Evolutionary conservation across 208 protist species (phyloP).

Genomic region (Naegleria fowleri): DNA sequence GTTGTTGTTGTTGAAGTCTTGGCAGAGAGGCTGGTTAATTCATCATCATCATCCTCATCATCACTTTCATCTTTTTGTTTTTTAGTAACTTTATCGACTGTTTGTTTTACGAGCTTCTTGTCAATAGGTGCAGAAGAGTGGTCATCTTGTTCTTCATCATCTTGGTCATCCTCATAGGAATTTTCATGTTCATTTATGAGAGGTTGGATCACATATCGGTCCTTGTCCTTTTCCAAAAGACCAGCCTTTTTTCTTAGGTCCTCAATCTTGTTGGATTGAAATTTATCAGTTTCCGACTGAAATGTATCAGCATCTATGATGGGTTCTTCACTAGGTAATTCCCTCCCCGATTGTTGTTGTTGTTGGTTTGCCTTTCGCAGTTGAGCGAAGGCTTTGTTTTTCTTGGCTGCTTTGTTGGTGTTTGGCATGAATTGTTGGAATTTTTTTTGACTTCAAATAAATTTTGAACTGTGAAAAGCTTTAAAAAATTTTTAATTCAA

Average conservation of each 20-base stretch:
- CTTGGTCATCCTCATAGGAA: background rate
- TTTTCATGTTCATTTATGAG: background rate
- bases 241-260: background rate
- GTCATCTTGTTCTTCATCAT: background rate
- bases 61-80: background rate
- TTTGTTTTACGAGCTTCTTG: background rate
- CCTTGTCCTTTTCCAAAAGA: background rate
- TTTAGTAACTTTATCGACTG: background rate
- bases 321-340: background rate
- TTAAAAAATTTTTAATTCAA: too few relatives aligned
- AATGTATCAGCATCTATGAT: background rate
- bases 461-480: background rate
- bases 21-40: background rate
- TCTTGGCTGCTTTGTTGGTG: background rate
- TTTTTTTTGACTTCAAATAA: background rate
- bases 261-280: background rate
- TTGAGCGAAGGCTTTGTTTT: background rate
- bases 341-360: background rate
- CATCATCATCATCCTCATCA: background rate
- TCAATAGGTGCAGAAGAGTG: background rate
- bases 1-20: background rate
- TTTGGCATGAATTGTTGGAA: background rate
- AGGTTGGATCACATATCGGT: background rate
- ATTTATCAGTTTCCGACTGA: background rate
- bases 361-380: background rate